phyloP scores from a whole-genome alignment of 208 protist genomes.

The Trypanosoma melophagium region DNA sequence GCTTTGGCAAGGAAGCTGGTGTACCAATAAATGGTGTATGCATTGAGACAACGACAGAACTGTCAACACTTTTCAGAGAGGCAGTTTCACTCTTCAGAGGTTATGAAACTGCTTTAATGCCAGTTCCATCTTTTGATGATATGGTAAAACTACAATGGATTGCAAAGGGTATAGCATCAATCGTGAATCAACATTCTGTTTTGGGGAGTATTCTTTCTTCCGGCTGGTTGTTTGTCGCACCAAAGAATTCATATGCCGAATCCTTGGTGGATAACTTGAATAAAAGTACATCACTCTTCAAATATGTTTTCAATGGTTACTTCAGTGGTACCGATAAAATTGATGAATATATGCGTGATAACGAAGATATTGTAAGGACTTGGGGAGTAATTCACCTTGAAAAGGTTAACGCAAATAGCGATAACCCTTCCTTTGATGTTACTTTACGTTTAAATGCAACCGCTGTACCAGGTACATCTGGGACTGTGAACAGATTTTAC shows the following conservation, averaged over 20 bases:
- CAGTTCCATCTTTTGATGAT: conserved; percentile 42
- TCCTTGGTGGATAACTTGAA: conserved; percentile 42
- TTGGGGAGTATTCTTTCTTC: conserved; percentile 8
- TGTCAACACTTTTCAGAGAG: neutral
- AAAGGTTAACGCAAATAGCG: conserved; percentile 17
- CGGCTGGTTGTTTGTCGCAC: conserved; percentile 51
- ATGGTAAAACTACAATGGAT: conserved; percentile 58
- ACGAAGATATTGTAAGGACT: conserved; percentile 22
- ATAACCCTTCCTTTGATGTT: conserved; percentile 35
- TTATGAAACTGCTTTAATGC: conserved; percentile 12
- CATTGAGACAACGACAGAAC: neutral
- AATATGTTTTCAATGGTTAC: conserved; percentile 39
- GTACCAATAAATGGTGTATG: conserved; percentile 22
- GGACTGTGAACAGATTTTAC: conserved; percentile 23
- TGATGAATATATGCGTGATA: conserved; percentile 17
- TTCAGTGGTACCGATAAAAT: conserved; percentile 27
- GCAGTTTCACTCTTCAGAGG: neutral
- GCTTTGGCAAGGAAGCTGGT: conserved; percentile 3
- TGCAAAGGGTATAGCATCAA: conserved; percentile 16
- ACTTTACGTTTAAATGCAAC: conserved; percentile 43
- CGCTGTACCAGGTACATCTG: conserved; percentile 27
- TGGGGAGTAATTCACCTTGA: conserved; percentile 58
- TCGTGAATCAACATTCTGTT: neutral
- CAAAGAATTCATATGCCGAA: conserved; percentile 32
- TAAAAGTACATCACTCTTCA: conserved; percentile 32